phyloP scores from a whole-genome alignment of 2,329 filamentous ascomycete species.

The Trichoderma brevicompactum region DNA sequence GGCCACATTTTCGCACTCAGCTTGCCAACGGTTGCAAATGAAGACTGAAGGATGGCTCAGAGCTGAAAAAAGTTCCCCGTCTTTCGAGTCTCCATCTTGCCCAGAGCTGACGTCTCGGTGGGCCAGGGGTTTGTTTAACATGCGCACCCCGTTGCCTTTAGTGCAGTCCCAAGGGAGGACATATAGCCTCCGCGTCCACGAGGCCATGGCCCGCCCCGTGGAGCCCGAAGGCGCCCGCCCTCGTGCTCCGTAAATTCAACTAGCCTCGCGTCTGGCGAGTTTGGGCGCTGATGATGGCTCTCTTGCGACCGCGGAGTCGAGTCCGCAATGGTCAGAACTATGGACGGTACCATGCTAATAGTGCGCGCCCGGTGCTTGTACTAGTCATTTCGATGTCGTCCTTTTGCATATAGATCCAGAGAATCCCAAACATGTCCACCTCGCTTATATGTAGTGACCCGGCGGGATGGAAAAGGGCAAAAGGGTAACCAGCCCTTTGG shows the following conservation, averaged over 20 bases:
- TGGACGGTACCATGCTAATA: background rate
- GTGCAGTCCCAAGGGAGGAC: conserved; percentile 12
- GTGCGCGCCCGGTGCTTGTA: background rate
- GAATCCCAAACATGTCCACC: background rate
- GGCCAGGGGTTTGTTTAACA: conserved; percentile 26
- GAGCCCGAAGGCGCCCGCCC: conserved; percentile 19
- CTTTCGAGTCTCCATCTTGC: background rate
- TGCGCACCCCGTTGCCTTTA: conserved; percentile 21
- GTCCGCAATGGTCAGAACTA: conserved; percentile 1
- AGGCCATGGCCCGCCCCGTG: conserved; percentile 28
- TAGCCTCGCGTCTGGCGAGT: conserved; percentile 2
- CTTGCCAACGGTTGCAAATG: conserved; percentile 18
- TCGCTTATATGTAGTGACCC: background rate
- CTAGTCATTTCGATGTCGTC: background rate
- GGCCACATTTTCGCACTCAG: conserved; percentile 11
- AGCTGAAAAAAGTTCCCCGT: conserved; percentile 27
- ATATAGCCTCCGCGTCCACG: conserved; percentile 24
- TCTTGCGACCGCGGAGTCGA: background rate
- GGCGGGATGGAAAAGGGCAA: background rate
- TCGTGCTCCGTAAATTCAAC: conserved; percentile 8
- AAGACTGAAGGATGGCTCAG: conserved; percentile 15
- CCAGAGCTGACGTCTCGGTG: conserved; percentile 27
- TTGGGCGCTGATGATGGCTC: background rate
- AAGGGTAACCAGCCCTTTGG: background rate
- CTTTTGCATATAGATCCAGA: background rate